Conservation (phyloP, 164 flowering plant genomes). For the Taxillus chinensis region DNA sequence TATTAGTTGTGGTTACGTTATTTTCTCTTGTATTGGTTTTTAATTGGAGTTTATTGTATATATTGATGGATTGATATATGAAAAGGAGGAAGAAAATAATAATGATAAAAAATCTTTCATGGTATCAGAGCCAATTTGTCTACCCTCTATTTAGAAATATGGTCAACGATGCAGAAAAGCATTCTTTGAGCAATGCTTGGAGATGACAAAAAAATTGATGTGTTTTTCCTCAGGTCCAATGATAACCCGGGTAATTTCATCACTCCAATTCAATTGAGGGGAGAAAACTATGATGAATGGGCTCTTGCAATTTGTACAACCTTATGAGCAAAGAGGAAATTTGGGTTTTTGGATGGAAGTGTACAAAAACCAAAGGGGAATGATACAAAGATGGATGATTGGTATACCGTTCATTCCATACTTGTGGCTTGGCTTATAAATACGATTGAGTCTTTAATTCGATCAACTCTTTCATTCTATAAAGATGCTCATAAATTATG, state of each 20-base stretch:
- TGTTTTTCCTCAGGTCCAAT: neutral
- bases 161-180: too few relatives aligned
- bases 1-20: neutral
- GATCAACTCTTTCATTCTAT: neutral
- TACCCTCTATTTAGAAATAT: neutral
- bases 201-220: neutral
- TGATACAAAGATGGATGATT: too few relatives aligned
- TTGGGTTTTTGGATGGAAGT: neutral
- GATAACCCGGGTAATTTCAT: neutral
- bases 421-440: too few relatives aligned
- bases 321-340: neutral
- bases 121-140: neutral
- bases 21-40: neutral
- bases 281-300: neutral
- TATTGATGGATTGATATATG: neutral
- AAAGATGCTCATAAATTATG: neutral
- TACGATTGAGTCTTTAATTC: neutral
- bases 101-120: neutral
- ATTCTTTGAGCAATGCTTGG: neutral
- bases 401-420: too few relatives aligned
- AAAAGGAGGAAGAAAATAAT: neutral
- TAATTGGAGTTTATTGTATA: neutral
- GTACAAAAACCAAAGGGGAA: too few relatives aligned
- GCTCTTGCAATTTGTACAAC: neutral
- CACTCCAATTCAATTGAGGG: conserved; percentile 1